phyloP scores from a whole-genome alignment of 164 flowering plant genomes.

The Nymphaea thermarum region DNA sequence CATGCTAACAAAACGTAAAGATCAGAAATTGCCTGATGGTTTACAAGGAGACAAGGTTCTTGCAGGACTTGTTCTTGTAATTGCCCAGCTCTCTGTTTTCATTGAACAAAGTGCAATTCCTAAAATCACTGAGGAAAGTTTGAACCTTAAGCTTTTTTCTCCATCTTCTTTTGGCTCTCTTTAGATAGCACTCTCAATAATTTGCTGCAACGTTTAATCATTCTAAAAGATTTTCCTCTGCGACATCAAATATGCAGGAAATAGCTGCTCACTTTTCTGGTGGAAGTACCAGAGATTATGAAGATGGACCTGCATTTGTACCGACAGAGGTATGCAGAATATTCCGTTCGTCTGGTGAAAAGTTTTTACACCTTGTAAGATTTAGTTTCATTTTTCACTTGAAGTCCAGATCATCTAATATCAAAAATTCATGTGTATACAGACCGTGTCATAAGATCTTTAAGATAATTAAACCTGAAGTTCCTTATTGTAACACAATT shows the following conservation, averaged over 20 bases:
- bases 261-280: constrained; percentile 84
- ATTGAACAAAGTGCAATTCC: constrained; percentile 90
- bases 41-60: constrained; percentile 47
- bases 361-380: constrained; percentile 73
- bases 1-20: constrained; percentile 19
- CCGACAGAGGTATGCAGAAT: constrained; percentile 88
- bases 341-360: constrained; percentile 75
- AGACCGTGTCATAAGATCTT: neutral
- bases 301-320: constrained; percentile 85
- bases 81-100: constrained; percentile 78
- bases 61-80: constrained; percentile 72
- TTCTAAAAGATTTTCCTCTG: no score
- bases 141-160: neutral
- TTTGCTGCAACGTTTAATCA: neutral
- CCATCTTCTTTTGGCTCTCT: neutral
- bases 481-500: no score
- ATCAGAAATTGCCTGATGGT: constrained; percentile 35
- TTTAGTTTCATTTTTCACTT: neutral
- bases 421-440: neutral
- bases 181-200: neutral
- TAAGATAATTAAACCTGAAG: neutral
- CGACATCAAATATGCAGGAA: constrained; percentile 39
- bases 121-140: constrained; percentile 83
- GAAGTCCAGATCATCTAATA: neutral
- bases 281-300: constrained; percentile 62